phyloP scores from a whole-genome alignment of 2,329 filamentous ascomycete species.

The Colletotrichum trifolii region DNA sequence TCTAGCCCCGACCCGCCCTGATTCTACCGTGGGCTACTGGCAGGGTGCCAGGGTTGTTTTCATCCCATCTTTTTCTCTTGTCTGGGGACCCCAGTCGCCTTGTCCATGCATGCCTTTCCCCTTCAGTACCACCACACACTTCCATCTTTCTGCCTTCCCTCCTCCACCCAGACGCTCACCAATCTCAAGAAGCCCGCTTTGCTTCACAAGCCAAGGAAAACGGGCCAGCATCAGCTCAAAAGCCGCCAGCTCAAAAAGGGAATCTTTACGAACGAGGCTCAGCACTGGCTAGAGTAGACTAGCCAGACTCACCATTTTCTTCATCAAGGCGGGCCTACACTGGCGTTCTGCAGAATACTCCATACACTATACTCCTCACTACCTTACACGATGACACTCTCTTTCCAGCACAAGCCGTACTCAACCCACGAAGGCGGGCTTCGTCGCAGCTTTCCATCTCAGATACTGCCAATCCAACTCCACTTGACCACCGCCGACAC shows the following conservation, averaged over 20 bases:
- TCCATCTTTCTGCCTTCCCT: constrained; percentile 10
- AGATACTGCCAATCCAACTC: constrained; percentile 1
- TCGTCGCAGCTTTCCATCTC: background rate
- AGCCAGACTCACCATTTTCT: constrained; percentile 11
- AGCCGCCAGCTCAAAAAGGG: constrained; percentile 27
- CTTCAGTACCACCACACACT: background rate
- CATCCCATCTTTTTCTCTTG: constrained; percentile 21
- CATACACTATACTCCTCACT: too few relatives aligned
- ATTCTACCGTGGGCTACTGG: too few relatives aligned
- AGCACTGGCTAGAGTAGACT: constrained; percentile 5
- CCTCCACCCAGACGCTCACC: background rate
- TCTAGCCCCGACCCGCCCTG: background rate
- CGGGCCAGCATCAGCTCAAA: constrained; percentile 11
- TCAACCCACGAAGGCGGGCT: constrained; percentile 20
- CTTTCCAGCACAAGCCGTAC: constrained; percentile 19
- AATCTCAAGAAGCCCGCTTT: background rate
- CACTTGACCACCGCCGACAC: background rate
- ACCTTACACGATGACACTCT: constrained; percentile 15
- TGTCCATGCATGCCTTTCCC: constrained; percentile 5
- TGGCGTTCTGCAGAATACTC: too few relatives aligned
- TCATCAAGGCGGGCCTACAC: background rate
- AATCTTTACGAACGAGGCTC: constrained; percentile 32
- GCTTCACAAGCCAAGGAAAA: constrained; percentile 2
- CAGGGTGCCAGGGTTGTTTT: constrained; percentile 11
- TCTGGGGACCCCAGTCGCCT: constrained; percentile 16